A percentile compares a stretch with the other conserved stretches of the same genome.
phyloP scores from a whole-genome alignment of 202 grass and related monocot genomes.

The Elaeis oleifera region DNA sequence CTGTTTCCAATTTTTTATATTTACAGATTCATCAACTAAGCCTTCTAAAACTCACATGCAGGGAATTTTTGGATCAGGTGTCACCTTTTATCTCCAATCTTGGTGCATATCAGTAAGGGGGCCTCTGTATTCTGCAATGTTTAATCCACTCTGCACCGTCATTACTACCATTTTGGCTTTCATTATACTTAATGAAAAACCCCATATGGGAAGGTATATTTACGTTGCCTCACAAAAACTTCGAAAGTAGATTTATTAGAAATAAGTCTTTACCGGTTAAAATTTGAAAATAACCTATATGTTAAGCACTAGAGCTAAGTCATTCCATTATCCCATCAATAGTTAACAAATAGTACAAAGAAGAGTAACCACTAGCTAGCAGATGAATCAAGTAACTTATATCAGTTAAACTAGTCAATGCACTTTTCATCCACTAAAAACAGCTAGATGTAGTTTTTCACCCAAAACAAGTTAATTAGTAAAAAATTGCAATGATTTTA shows the following conservation, averaged over 20 bases:
- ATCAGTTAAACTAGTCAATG: too few species aligned
- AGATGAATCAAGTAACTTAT: too few species aligned
- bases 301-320: too few species aligned
- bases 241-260: neutral
- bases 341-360: too few species aligned
- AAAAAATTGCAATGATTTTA: too few species aligned
- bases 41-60: constrained; percentile 12
- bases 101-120: constrained; percentile 57
- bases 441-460: too few species aligned
- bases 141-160: constrained; percentile 57
- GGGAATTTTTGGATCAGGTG: constrained; percentile 53
- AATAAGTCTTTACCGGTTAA: neutral
- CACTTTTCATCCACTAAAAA: too few species aligned
- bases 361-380: too few species aligned
- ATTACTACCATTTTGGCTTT: constrained; percentile 39
- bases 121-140: constrained; percentile 71
- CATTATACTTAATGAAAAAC: constrained; percentile 39
- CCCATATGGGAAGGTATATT: constrained; percentile 53
- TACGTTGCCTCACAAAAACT: neutral
- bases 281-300: neutral
- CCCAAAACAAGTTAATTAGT: too few species aligned
- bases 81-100: constrained; percentile 67
- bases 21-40: too few species aligned
- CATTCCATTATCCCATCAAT: too few species aligned
- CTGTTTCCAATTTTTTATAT: too few species aligned